Base-by-base conservation (phyloP, 1,139 yeast genomes). In the Taphrina betulina region DNA sequence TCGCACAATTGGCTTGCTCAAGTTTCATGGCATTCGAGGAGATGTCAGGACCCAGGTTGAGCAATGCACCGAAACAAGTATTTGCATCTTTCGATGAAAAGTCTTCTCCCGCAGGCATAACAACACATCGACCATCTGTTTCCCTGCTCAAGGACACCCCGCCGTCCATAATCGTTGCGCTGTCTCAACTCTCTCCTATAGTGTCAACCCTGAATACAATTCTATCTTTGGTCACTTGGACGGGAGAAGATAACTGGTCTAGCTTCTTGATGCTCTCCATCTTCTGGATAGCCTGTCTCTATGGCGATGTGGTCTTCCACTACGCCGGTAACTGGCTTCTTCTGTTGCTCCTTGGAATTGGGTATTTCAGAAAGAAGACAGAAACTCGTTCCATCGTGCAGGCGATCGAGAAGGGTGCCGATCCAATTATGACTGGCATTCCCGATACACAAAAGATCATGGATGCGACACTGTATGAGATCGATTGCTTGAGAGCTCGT, bases 11-110 rank as follows among this genome's bases (percentile, higher is more conserved):
- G n/a, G n/a, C n/a, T n/a, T n/a, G n/a, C 35, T 37, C n/a, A n/a
- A n/a, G n/a, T n/a, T n/a, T 24, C 34, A 50, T 50, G 54, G 54
- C 54, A 34, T 50, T 50, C 40, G 54, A 50, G 22, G 54, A 50
- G 20, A 50, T 50, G 54, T 38, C 54, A 24, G 54, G 54, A 4
- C 54, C 54, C 7, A 24, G 54, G 16, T 23, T 26, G 16, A 43
- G 34, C 41, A 23, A 22, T 7, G 3, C 33, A 14, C 44, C 44
- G 34, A 41, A 42, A 17, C 33, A 33, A 40, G 44, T 50, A 33
- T 50, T 29, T 50, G 54, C 54, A 10, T 50, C 54, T 2, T 50
- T 50, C 54, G 54, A 50, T 26, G 14, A 34, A 26, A 41, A 40
- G 20, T 50, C 54, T 3, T 40, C 54, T 5, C 54, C 54, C 19